phyloP scores from a whole-genome alignment of 73 alveolate genomes.

The Symbiodinium natans region DNA sequence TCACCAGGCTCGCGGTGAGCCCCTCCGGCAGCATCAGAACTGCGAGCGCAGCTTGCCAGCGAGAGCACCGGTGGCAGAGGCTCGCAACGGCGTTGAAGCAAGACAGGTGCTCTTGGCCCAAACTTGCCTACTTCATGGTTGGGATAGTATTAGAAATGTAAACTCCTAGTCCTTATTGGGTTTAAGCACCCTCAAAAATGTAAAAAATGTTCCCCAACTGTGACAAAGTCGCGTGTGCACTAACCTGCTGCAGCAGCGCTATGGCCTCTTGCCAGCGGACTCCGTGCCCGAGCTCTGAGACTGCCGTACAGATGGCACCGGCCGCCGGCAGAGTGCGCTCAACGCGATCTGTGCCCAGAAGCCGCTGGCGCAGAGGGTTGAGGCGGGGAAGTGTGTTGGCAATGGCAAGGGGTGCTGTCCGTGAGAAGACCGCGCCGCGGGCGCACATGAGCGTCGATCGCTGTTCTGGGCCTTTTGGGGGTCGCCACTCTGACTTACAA shows the following conservation, averaged over 20 bases:
- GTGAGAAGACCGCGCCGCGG: too few species aligned
- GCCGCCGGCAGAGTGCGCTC: too few species aligned
- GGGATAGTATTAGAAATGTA: too few species aligned
- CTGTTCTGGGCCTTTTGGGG: too few species aligned
- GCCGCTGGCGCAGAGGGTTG: background rate
- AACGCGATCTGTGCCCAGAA: background rate
- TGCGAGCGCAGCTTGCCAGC: background rate
- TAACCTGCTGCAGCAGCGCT: background rate
- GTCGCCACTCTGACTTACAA: too few species aligned
- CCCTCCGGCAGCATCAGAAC: background rate
- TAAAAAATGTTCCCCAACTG: too few species aligned
- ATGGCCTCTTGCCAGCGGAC: background rate
- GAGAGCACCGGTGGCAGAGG: background rate
- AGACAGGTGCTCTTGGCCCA: conserved; percentile 3
- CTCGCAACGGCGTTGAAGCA: background rate
- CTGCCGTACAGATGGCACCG: background rate
- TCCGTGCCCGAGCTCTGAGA: background rate
- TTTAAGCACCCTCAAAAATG: too few species aligned
- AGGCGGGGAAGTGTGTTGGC: too few species aligned
- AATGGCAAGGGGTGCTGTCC: too few species aligned
- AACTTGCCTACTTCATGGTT: too few species aligned
- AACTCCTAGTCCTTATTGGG: too few species aligned
- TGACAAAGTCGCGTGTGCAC: background rate
- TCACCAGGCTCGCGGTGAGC: background rate
- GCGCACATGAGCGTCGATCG: too few species aligned